These are phyloP conservation scores for Solanum hybrid DNA, from an alignment of 305 asterid species.

Conservation along the genomic window DNA sequence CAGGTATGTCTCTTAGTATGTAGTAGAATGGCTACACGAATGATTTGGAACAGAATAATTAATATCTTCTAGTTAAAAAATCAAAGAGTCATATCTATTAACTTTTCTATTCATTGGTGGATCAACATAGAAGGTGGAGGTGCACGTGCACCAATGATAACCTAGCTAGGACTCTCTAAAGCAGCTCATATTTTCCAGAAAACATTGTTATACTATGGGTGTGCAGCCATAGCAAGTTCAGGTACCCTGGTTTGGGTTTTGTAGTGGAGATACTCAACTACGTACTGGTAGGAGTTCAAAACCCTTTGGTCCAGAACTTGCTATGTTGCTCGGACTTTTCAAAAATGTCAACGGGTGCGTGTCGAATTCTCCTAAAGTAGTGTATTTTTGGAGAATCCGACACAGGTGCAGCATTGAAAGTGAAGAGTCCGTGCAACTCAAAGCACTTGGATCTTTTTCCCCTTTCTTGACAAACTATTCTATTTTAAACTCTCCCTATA, in stretches of 20 bases:
- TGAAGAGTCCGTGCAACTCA: not conserved
- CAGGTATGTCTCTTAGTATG: not conserved
- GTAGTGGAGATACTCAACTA: not conserved
- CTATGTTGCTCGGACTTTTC: not conserved
- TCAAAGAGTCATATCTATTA: not conserved
- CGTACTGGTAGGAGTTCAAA: not conserved
- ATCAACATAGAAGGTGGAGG: not conserved
- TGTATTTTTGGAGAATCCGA: not conserved
- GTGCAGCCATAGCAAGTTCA: not conserved
- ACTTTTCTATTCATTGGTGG: not conserved
- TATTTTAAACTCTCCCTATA: not conserved
- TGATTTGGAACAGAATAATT: not conserved
- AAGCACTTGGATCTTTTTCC: not conserved
- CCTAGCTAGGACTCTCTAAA: not conserved
- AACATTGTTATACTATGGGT: not conserved
- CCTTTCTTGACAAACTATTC: not conserved
- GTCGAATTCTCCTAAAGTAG: not conserved
- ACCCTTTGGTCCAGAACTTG: not conserved
- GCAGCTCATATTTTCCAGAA: not conserved
- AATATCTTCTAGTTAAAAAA: not conserved
- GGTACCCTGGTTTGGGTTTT: not conserved
- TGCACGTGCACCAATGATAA: not conserved
- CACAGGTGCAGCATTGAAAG: not conserved
- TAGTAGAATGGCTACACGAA: not conserved
- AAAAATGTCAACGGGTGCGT: not conserved